Evolutionary conservation across 2,329 filamentous ascomycete genomes (phyloP).

Genomic region (Macrophomina pseudophaseolina): DNA sequence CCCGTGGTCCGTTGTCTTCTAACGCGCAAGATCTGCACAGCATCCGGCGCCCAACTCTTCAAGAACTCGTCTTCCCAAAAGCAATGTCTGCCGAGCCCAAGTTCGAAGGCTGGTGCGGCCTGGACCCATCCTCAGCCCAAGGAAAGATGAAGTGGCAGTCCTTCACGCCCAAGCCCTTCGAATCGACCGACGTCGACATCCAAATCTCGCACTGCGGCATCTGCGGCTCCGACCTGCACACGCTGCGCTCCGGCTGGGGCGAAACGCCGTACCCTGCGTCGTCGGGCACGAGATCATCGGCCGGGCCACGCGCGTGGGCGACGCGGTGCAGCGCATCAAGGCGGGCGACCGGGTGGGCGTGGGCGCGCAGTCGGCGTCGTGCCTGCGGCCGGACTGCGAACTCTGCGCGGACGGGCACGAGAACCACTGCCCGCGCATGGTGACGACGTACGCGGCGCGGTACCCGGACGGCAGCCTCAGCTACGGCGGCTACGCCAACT

Average conservation of each 20-base stretch:
- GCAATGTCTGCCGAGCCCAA: conserved; percentile 10
- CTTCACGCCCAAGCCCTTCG: conserved; percentile 50
- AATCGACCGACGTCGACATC: conserved; percentile 44
- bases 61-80: conserved; percentile 49
- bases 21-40: too few relatives aligned
- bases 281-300: conserved; percentile 52
- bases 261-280: conserved; percentile 49
- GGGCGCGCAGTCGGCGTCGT: conserved; percentile 55
- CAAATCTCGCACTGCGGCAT: conserved; percentile 21
- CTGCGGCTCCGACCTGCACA: conserved; percentile 40
- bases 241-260: conserved; percentile 48
- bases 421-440: conserved; percentile 52
- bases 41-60: conserved; percentile 44
- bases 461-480: conserved; percentile 66
- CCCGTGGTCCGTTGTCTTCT: too few relatives aligned
- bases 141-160: conserved; percentile 61
- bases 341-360: conserved; percentile 66
- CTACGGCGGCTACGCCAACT: conserved; percentile 67
- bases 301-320: conserved; percentile 42
- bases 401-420: conserved; percentile 55
- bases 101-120: conserved; percentile 56
- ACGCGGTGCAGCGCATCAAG: conserved; percentile 51
- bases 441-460: conserved; percentile 64
- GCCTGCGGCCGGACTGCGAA: conserved; percentile 55
- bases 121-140: conserved; percentile 53